A percentile compares a stretch with the other conserved stretches of the same genome.
Conservation (phyloP, 495 filamentous ascomycete genomes). For the Talaromyces stipitatus region DNA sequence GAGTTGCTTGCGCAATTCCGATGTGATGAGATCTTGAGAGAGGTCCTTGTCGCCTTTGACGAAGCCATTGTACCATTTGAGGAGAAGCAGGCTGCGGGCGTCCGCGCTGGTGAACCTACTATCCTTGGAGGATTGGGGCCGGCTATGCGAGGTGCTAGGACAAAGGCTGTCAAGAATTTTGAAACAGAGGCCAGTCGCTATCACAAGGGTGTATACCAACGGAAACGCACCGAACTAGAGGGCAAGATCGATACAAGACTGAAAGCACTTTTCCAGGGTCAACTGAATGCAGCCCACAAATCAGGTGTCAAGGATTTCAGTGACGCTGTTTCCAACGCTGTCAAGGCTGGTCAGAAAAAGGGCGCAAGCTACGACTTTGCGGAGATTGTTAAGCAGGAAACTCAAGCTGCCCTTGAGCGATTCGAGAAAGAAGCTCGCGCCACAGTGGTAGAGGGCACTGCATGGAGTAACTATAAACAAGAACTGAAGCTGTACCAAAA, state of each 20-base stretch:
- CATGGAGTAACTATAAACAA: conserved; percentile 71
- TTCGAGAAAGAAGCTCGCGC: conserved; percentile 73
- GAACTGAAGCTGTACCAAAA: conserved; percentile 58
- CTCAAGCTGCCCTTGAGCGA: conserved; percentile 59
- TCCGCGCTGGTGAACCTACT: conserved; percentile 58
- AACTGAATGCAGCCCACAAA: conserved; percentile 83
- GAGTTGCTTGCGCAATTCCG: conserved; percentile 94
- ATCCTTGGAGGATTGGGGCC: conserved; percentile 71
- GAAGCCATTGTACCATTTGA: conserved; percentile 75
- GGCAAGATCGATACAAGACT: conserved; percentile 77
- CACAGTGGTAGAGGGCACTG: conserved; percentile 63
- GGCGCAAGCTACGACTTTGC: conserved; percentile 87
- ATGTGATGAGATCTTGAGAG: conserved; percentile 89
- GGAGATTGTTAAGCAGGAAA: conserved; percentile 81
- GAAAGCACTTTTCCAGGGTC: conserved; percentile 79
- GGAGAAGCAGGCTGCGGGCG: conserved; percentile 68
- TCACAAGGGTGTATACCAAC: conserved; percentile 86
- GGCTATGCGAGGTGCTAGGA: conserved; percentile 63
- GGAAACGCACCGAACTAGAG: conserved; percentile 79
- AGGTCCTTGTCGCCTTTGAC: conserved; percentile 80
- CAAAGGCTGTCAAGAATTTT: conserved; percentile 71
- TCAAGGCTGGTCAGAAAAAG: conserved; percentile 87
- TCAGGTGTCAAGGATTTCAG: conserved; percentile 79
- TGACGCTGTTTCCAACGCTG: conserved; percentile 72
- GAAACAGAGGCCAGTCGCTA: conserved; percentile 87